Evolutionary conservation across 140 eudicot genomes (phyloP), one percentile per base, ranked within the genome.

Genomic region (Bidens hawaiensis): DNA sequence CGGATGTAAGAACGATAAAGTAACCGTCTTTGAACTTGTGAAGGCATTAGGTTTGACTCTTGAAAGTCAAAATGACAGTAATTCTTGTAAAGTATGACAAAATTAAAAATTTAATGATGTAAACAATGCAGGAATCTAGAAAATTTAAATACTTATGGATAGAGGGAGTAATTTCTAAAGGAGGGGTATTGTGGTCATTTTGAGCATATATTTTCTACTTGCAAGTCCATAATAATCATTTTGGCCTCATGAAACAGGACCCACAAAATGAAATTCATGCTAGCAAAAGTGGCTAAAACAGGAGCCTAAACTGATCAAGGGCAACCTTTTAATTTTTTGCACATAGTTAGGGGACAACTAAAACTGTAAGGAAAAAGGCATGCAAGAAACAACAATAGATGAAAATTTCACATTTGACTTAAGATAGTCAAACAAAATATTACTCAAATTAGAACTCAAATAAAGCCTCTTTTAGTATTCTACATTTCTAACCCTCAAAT

Each of bases 261-360:
- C 69, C 69, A 61, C 53, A 41, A 17, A 27, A 53, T 40, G 50
- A 41, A 38, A 71, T 19, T 16, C 6, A 13, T 56, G 18, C 43
- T 28, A 33, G 36, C 54, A 64, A 53, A 40, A 51, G 28, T 63
- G 57, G 55, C 27, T 43, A 71, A 10, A 51, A 30, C 30, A 25
- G 60, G 54, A 55, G 26, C 23, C 21, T 5, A n/a, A 43, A 18
- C 27, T 41, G 46, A 42, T 60, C 64, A 40, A 54, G 50, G 10
- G 54, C 43, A 16, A 38, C 53, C 53, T 52, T 40, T 18, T 48
- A 62, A 36, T n/a, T 51, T 49, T 26, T 48, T 18, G n/a, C n/a
- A 3, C 15, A 68, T 26, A 23, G n/a, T 38, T 27, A 28, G 15
- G 41, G 45, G 13, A 47, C 3, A 18, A 64, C 22, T 25, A 45